Percentiles rank a stretch among this genome's conserved stretches.
Conservation (phyloP, 352 stramenopile genomes). For the Pythium rishiriense region DNA sequence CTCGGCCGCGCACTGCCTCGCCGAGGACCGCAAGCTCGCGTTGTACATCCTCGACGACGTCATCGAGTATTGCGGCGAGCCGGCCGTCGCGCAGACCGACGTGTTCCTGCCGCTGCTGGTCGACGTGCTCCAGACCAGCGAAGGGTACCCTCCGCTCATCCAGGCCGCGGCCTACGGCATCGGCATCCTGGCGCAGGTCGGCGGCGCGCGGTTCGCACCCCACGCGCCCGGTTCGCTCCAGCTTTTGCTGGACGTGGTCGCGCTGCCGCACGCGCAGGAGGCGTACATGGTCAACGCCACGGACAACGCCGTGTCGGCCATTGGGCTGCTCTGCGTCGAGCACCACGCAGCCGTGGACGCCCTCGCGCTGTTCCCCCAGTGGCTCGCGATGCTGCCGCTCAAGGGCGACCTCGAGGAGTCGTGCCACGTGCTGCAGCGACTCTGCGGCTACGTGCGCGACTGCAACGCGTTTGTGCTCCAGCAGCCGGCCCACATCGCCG, state of each 20-base stretch:
- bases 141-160: constrained; percentile 54
- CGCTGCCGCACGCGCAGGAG: constrained; percentile 47
- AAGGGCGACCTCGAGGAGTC: constrained; percentile 79
- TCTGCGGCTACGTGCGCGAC: constrained; percentile 64
- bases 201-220: constrained; percentile 48
- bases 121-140: constrained; percentile 60
- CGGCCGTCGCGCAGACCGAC: constrained; percentile 53
- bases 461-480: constrained; percentile 65
- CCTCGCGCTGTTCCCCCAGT: constrained; percentile 62
- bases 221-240: constrained; percentile 54
- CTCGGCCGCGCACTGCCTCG: constrained; percentile 58
- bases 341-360: constrained; percentile 51
- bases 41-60: constrained; percentile 89
- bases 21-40: constrained; percentile 80
- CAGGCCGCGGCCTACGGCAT: constrained; percentile 80
- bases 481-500: constrained; percentile 36
- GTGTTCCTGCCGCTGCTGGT: constrained; percentile 69
- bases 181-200: constrained; percentile 61
- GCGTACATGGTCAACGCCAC: constrained; percentile 65
- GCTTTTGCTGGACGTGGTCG: constrained; percentile 61
- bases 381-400: constrained; percentile 68
- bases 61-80: constrained; percentile 66
- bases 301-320: constrained; percentile 76
- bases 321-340: constrained; percentile 74
- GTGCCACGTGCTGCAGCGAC: constrained; percentile 55